These are phyloP conservation scores for Ampelomyces quisqualis DNA, from an alignment of 2,329 filamentous ascomycete genomes.

Conservation along the genomic window DNA sequence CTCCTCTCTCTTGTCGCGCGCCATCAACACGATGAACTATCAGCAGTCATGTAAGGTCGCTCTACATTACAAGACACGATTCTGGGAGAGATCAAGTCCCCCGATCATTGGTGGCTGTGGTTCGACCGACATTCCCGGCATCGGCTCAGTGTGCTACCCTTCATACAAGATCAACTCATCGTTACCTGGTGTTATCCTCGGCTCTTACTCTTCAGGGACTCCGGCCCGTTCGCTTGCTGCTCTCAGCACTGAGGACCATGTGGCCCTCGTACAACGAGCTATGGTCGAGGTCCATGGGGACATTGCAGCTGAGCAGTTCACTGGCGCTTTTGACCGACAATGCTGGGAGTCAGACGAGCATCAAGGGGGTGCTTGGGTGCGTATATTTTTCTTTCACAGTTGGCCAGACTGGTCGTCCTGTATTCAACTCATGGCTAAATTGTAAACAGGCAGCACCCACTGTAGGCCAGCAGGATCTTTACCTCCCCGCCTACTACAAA, in stretches of 20 bases:
- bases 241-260: constrained; percentile 60
- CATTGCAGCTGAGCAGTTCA: constrained; percentile 62
- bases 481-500: constrained; percentile 70
- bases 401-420: too few species aligned
- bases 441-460: constrained; percentile 57
- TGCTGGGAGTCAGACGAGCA: constrained; percentile 67
- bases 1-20: constrained; percentile 52
- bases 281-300: constrained; percentile 68
- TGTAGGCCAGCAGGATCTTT: constrained; percentile 67
- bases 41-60: constrained; percentile 59
- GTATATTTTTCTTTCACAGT: too few species aligned
- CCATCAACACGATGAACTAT: constrained; percentile 54
- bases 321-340: constrained; percentile 63
- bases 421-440: too few species aligned
- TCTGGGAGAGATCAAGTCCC: constrained; percentile 56
- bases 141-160: constrained; percentile 66
- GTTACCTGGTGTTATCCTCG: constrained; percentile 63
- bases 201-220: constrained; percentile 56
- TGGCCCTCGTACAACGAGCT: constrained; percentile 62
- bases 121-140: constrained; percentile 60
- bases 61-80: constrained; percentile 66
- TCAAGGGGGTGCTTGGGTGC: constrained; percentile 65
- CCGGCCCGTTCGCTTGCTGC: constrained; percentile 50
- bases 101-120: constrained; percentile 67
- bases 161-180: constrained; percentile 66